Evolutionary conservation across 169 alveolate species (phyloP), one percentile per base, ranked within the genome.

Genomic region (Plasmodium cynomolgi): DNA sequence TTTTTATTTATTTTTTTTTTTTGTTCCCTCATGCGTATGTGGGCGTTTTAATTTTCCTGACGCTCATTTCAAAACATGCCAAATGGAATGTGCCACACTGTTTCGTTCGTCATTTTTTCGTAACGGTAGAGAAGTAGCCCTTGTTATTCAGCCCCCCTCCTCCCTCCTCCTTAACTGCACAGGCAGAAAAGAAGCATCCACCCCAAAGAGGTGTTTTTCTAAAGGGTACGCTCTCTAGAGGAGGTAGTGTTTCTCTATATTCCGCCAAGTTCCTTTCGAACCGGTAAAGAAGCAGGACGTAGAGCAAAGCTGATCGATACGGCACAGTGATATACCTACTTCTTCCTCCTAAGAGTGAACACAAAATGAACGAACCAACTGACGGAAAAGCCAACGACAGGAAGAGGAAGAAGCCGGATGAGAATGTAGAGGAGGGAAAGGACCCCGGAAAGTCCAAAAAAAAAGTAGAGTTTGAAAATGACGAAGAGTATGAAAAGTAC

Each of bases 401-500:
- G 73, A 81, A 81, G 41, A 90, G 90, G 54, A 90, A 81, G 33
- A 90, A 62, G 54, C 54, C 83, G 23, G 75, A 74, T 44, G 37
- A 37, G 2, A 56, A 33, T 8, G 90, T 41, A 13, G 94, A 81
- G 50, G 75, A n/a, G 5, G 81, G 81, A 9, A 41, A 86, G 39
- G 90, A 56, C 39, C 20, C 47, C 0, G 50, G 72, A 3, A 80
- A 62, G 20, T 39, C 50, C 31, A 90, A 56, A 34, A 86, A 86
- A 86, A 81, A 54, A 23, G 72, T 90, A 3, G 94, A 90, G 23
- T 90, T 90, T 90, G 94, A 90, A 37, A 81, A 81, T 90, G 94
- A 90, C 47, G 94, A 90, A 23, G 94, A 90, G 39, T 90, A 11
- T 90, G 94, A 90, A 79, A 90, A 80, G 72, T 90, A 81, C 50